Conservation (phyloP, 2,329 filamentous ascomycete genomes). For the Fusarium haematococcum region DNA sequence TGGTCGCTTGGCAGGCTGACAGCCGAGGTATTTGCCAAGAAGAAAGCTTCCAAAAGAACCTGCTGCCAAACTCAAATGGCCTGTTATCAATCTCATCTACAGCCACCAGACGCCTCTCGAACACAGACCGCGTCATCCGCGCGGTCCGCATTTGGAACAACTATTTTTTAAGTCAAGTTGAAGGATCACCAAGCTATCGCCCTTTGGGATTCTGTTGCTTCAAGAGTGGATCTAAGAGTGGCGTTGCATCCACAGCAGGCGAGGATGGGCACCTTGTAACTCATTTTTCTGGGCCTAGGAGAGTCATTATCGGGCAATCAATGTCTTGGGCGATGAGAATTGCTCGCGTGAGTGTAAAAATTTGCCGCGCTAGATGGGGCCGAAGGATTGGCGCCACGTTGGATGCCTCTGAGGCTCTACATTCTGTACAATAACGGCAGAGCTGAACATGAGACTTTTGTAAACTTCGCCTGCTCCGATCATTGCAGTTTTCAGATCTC, state of each 20-base stretch:
- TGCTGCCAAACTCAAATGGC: neutral
- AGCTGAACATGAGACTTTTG: neutral
- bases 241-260: neutral
- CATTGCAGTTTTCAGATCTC: neutral
- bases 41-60: neutral
- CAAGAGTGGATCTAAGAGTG: neutral
- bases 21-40: neutral
- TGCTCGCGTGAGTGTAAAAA: neutral
- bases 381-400: neutral
- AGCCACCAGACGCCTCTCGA: slow-evolving; percentile 2
- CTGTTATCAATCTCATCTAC: slow-evolving; percentile 31
- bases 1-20: neutral
- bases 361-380: neutral
- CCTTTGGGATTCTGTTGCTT: neutral
- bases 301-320: neutral
- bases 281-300: neutral
- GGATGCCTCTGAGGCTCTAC: neutral
- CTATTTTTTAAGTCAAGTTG: neutral
- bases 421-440: no score
- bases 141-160: neutral
- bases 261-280: neutral
- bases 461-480: neutral
- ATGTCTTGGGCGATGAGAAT: neutral
- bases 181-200: neutral
- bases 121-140: slow-evolving; percentile 24